Evolutionary conservation across 139 green algal genomes (phyloP), one percentile per base, ranked within the genome.

Genomic region (Chlorella vulgaris): DNA sequence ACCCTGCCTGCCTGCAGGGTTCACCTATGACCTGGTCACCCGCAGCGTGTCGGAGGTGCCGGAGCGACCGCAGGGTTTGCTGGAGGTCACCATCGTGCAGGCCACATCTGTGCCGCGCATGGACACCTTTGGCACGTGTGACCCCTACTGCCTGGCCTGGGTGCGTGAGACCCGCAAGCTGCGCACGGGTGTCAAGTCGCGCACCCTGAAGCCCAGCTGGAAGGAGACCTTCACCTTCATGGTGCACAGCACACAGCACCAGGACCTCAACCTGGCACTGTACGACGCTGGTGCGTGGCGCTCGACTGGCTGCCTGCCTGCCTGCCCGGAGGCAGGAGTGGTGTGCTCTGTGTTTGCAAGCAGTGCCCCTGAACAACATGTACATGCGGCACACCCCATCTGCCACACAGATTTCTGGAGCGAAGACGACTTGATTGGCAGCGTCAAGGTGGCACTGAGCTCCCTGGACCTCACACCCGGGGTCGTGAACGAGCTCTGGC

Each of bases 191-290:
- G 51, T 82, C 3, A 71, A 69, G 50, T 61, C 35, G 60, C 40
- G 53, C 55, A 88, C 84, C 42, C 36, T 78, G 39, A 31, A 39
- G 58, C 84, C 84, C 3, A 10, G 63, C 3, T 88, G 78, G 78
- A 40, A 83, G n/a, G 84, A 88, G 31, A 47, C 38, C 4, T 85
- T 88, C 60, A 78, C 69, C 29, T 70, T 88, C n/a, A 7, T 85
- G 39, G 84, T 88, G 60, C 78, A 88, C 78, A 53, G 50, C 40
- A 3, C 33, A 0, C 10, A 38, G 29, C 61, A 83, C 51, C 77
- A 88, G 65, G 18, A 22, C 19, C 53, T 88, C 7, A 50, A 15
- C 28, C 43, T 88, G 31, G 40, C 51, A 22, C 43, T 88, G 28
- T 83, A 31, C 7, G 84, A 85, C 62, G 55, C 55, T 0, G 76